phyloP scores from a whole-genome alignment of 495 filamentous ascomycete species.

The Tuber brumale region DNA sequence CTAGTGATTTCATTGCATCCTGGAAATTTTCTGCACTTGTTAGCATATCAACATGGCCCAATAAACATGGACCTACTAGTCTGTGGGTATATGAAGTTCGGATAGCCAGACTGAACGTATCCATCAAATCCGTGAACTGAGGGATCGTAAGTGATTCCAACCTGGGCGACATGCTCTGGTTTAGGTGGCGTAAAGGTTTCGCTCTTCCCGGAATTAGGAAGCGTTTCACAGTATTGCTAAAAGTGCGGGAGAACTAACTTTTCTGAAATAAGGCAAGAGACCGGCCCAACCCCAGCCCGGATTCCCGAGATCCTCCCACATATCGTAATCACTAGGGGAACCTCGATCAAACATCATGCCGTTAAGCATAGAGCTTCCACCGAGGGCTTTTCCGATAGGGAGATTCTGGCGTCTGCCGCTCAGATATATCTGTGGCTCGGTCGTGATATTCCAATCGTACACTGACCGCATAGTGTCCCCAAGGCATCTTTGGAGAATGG shows the following conservation, averaged over 20 bases:
- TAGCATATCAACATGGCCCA: neutral
- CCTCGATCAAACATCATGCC: slow-evolving; percentile 40
- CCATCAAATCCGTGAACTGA: slow-evolving; percentile 44
- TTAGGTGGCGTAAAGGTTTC: slow-evolving; percentile 41
- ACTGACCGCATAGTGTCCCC: slow-evolving; percentile 22
- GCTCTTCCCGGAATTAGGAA: slow-evolving; percentile 14
- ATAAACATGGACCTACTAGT: slow-evolving; percentile 12
- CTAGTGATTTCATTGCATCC: slow-evolving; percentile 24
- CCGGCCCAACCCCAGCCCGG: slow-evolving; percentile 44
- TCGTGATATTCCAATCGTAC: slow-evolving; percentile 41
- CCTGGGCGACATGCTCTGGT: slow-evolving; percentile 21
- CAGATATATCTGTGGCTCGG: slow-evolving; percentile 30
- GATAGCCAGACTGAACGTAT: slow-evolving; percentile 45
- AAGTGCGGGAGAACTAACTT: slow-evolving; percentile 23
- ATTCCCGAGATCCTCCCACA: slow-evolving; percentile 44
- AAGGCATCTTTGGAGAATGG: slow-evolving; percentile 32
- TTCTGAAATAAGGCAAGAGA: slow-evolving; percentile 45
- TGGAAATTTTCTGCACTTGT: slow-evolving; percentile 29
- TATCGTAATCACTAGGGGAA: slow-evolving; percentile 42
- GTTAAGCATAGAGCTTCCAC: slow-evolving; percentile 36
- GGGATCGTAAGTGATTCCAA: slow-evolving; percentile 45
- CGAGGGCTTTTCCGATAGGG: slow-evolving; percentile 41
- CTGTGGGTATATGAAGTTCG: slow-evolving; percentile 45
- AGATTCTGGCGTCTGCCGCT: slow-evolving; percentile 17
- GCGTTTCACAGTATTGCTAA: neutral